Conservation (phyloP, 768 basidiomycete genomes). For the Amanita brunnescens region DNA sequence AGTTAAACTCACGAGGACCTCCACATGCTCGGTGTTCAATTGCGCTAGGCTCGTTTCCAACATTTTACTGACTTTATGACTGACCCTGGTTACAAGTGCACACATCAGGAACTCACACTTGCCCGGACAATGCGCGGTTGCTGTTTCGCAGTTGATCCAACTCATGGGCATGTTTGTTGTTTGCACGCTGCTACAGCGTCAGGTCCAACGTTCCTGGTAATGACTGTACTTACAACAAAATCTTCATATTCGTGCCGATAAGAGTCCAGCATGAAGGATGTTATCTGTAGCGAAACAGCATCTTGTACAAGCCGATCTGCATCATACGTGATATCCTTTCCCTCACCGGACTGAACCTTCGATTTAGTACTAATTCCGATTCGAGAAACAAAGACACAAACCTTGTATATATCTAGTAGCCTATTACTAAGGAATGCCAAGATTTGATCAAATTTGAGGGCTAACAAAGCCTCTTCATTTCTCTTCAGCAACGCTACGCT, state of each 20-base stretch:
- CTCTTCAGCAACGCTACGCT: conserved; percentile 79
- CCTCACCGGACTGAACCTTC: conserved; percentile 17
- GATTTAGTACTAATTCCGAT: conserved; percentile 14
- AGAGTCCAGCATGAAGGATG: conserved; percentile 91
- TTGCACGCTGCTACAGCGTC: conserved; percentile 36
- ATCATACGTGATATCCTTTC: conserved; percentile 37
- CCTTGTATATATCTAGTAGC: conserved; percentile 79
- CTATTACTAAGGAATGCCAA: conserved; percentile 73
- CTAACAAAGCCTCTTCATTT: conserved; percentile 73
- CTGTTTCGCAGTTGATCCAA: conserved; percentile 75
- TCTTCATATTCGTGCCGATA: conserved; percentile 89
- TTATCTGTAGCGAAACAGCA: conserved; percentile 77
- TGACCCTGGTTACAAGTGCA: neutral
- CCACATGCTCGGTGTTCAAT: conserved; percentile 76
- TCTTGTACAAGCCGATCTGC: conserved; percentile 85
- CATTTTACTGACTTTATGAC: conserved; percentile 46
- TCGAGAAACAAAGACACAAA: conserved; percentile 1
- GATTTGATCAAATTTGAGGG: conserved; percentile 88
- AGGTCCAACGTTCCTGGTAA: neutral
- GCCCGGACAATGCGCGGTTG: conserved; percentile 66
- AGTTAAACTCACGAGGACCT: conserved; percentile 44
- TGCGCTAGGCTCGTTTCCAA: conserved; percentile 75
- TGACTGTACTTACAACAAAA: conserved; percentile 34
- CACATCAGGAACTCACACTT: conserved; percentile 52
- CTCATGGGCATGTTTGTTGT: conserved; percentile 77